Base-by-base conservation (phyloP, 371 early-diverging fungal species). In the Homolaphlyctis polyrhiza region DNA sequence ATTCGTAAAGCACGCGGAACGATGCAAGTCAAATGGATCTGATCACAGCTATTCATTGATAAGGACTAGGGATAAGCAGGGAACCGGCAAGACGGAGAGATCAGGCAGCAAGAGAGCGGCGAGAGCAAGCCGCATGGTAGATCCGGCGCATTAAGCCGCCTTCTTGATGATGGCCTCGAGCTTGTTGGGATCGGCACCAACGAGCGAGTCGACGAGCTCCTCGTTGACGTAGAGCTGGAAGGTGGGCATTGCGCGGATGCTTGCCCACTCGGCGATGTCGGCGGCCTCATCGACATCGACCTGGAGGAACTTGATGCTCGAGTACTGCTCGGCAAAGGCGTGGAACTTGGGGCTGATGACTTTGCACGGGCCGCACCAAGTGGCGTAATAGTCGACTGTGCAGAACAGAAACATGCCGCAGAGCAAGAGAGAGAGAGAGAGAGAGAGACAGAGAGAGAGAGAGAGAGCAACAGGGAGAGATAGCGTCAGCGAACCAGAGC, bases 181-280 rank as follows among this genome's bases (percentile, higher is more conserved):
- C 69, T 75, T 73, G 43, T 33, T 45, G 8, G 70, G 69, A 63
- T 75, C 71, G n/a, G 78, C 78, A 35, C 78, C 78, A 23, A 75
- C 69, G 36, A 78, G 39, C 69, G 91, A 88, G 35, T 70, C 84
- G 39, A 88, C 69, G 80, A 87, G 82, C n/a, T 76, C 39, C 58
- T 93, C 93, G 23, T 85, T 65, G 71, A 86, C 75, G 83, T 84
- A 90, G 78, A 88, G 78, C 69, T 85, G 80, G 83, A 97, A 89
- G 36, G 95, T 94, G 52, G 96, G 96, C 95, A 96, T 95, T 64
- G 95, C 91, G 32, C 82, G 82, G 71, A 97, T 79, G 11, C 76
- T 76, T 47, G 80, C 83, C 18, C 72, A 67, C 52, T 77, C 74
- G 52, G 91, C 87, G 68, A 93, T 80, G n/a, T 90, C 92, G 76